Evolutionary conservation across 148 eudicot species (phyloP).

Genomic region (Persicaria tinctoria): DNA sequence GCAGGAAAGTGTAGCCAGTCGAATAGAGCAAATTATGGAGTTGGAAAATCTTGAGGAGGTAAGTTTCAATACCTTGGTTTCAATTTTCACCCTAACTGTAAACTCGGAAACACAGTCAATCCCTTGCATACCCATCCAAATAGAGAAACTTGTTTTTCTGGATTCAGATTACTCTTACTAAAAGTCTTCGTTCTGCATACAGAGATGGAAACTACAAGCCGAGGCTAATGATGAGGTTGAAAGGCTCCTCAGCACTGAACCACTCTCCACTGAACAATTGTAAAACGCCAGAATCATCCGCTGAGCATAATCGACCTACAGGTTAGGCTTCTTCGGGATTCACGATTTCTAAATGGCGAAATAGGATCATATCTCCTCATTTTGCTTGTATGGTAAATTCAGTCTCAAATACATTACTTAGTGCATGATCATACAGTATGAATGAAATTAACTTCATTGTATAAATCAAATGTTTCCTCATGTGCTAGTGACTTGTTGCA

Average conservation of each 20-base stretch:
- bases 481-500: slow-evolving; percentile 1
- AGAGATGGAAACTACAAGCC: slow-evolving; percentile 67
- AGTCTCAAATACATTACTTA: neutral
- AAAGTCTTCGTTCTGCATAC: slow-evolving; percentile 10
- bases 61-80: slow-evolving; percentile 17
- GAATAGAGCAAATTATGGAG: slow-evolving; percentile 87
- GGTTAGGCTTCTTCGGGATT: neutral
- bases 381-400: neutral
- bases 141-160: neutral
- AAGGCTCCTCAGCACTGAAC: slow-evolving; percentile 54
- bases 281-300: neutral
- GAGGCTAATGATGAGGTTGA: slow-evolving; percentile 84
- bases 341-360: neutral
- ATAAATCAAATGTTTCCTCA: neutral
- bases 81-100: neutral
- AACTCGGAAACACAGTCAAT: neutral
- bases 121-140: neutral
- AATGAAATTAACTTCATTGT: neutral
- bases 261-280: slow-evolving; percentile 33
- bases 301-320: neutral
- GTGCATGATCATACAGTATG: neutral
- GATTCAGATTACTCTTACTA: neutral
- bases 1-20: slow-evolving; percentile 83
- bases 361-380: neutral
- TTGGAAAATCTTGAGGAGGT: slow-evolving; percentile 96